Evolutionary conservation across 495 filamentous ascomycete genomes (phyloP).

Genomic region (Hypoxylon fuscum): DNA sequence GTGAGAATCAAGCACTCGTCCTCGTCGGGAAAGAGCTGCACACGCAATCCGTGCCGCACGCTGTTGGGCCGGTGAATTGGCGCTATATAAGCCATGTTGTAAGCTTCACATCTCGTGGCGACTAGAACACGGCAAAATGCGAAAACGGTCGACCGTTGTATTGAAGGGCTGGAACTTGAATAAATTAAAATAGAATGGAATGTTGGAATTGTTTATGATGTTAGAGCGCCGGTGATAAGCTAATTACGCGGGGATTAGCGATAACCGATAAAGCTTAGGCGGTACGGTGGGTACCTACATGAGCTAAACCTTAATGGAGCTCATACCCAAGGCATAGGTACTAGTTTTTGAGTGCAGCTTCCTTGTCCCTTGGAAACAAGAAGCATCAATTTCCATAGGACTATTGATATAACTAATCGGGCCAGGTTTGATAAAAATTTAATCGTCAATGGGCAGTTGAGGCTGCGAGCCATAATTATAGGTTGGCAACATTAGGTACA

Average conservation of each 20-base stretch:
- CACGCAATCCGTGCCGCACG: constrained; percentile 84
- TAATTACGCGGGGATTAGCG: constrained; percentile 28
- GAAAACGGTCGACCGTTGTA: neutral
- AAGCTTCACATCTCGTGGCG: constrained; percentile 31
- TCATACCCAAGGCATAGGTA: too few species aligned
- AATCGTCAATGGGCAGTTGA: too few species aligned
- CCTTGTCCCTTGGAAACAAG: too few species aligned
- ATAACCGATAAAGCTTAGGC: constrained; percentile 29
- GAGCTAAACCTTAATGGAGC: too few species aligned
- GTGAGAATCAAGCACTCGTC: constrained; percentile 86
- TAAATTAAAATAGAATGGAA: neutral
- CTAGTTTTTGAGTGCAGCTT: too few species aligned
- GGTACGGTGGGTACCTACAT: too few species aligned
- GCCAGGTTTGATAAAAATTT: too few species aligned
- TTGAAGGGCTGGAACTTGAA: constrained; percentile 15
- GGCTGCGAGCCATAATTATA: too few species aligned
- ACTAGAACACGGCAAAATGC: constrained; percentile 4
- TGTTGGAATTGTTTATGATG: constrained; percentile 35
- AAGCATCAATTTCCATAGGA: too few species aligned
- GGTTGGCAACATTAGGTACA: too few species aligned
- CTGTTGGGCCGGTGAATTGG: constrained; percentile 93
- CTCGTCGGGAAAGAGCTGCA: constrained; percentile 74
- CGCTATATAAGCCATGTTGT: constrained; percentile 87
- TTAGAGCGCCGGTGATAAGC: constrained; percentile 35
- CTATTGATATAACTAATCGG: too few species aligned